Conservation (phyloP, 1,284 basidiomycete species). For the Volvariella volvacea region DNA sequence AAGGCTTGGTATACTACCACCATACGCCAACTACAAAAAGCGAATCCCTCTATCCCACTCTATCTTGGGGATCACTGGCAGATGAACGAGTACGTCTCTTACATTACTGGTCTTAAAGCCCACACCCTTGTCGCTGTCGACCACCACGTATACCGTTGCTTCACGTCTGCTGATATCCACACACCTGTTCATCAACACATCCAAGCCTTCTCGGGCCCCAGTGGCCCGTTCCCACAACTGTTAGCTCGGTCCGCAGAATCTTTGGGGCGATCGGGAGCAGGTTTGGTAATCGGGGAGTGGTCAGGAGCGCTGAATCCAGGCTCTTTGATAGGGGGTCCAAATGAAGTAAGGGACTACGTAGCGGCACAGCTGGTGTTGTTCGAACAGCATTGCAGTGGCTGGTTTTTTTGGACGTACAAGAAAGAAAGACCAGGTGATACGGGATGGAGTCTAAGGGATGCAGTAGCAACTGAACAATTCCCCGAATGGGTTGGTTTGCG, state of each 20-base stretch:
- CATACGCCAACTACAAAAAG: conserved; percentile 46
- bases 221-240: conserved; percentile 31
- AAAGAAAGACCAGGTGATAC: conserved; percentile 65
- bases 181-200: conserved; percentile 58
- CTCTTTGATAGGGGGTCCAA: conserved; percentile 32
- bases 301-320: conserved; percentile 71
- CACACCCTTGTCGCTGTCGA: conserved; percentile 60
- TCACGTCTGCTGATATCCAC: conserved; percentile 55
- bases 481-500: conserved; percentile 32
- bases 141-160: conserved; percentile 85
- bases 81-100: conserved; percentile 60
- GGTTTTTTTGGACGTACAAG: conserved; percentile 89
- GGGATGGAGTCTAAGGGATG: conserved; percentile 76
- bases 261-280: conserved; percentile 44
- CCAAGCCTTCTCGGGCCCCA: conserved; percentile 32
- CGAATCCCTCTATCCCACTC: conserved; percentile 47
- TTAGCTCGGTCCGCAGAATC: conserved; percentile 36
- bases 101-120: conserved; percentile 27
- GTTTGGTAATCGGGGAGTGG: conserved; percentile 81
- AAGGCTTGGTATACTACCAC: conserved; percentile 62
- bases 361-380: conserved; percentile 65
- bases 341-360: conserved; percentile 46
- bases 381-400: conserved; percentile 65
- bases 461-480: conserved; percentile 57
- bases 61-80: conserved; percentile 81